These are phyloP conservation scores for Lavandula angustifolia DNA, from an alignment of 257 asterid species.

Conservation along the genomic window DNA sequence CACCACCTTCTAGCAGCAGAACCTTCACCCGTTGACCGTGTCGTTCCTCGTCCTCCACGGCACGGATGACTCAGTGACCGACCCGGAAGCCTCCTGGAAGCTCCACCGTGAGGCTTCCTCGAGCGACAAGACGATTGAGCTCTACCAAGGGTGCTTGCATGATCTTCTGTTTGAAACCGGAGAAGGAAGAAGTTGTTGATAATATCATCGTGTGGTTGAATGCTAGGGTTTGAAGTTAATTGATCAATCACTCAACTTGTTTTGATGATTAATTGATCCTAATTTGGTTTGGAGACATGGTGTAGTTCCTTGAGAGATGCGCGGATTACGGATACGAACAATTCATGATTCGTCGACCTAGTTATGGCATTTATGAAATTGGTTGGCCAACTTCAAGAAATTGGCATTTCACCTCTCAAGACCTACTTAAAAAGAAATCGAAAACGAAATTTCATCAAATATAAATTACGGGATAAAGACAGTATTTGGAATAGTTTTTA, in stretches of 20 bases:
- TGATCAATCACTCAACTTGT: neutral
- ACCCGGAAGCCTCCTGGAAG: conserved; percentile 68
- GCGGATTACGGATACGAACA: neutral
- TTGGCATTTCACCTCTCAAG: neutral
- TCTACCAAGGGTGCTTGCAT: conserved; percentile 66
- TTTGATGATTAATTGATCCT: neutral
- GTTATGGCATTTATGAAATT: neutral
- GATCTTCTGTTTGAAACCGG: conserved; percentile 86
- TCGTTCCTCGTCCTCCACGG: conserved; percentile 89
- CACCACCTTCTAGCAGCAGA: conserved; percentile 60
- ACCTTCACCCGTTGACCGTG: conserved; percentile 45
- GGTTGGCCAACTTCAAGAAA: conserved; percentile 20
- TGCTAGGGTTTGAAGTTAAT: conserved; percentile 43
- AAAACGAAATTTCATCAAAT: conserved; percentile 17
- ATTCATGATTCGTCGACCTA: neutral
- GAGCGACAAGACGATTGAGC: conserved; percentile 63
- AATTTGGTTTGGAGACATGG: neutral
- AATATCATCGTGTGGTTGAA: conserved; percentile 63
- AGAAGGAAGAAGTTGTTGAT: conserved; percentile 55
- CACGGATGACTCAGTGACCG: conserved; percentile 65
- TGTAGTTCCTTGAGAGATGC: neutral
- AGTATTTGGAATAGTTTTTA: no score
- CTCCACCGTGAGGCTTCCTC: conserved; percentile 70
- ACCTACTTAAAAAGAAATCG: neutral
- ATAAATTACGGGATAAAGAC: no score